Percentiles rank a stretch among this genome's conserved stretches.
These are phyloP conservation scores for Fusarium goolgardi DNA, from an alignment of 2,329 filamentous ascomycete genomes.

Conservation along the genomic window DNA sequence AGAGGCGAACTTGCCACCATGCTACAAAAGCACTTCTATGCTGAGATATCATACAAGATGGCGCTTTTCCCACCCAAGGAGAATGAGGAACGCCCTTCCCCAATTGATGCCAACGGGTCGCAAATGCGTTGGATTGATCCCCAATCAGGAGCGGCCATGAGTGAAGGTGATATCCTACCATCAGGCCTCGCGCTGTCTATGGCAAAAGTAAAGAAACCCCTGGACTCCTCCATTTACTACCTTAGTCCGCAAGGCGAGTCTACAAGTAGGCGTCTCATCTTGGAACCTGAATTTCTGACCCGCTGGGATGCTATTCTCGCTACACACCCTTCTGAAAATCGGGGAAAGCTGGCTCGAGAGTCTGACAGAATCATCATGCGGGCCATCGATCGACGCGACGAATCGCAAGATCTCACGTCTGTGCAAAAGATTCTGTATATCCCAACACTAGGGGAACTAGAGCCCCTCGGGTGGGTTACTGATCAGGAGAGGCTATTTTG, in stretches of 20 bases:
- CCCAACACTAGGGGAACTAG: neutral
- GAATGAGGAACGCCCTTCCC: fast-evolving
- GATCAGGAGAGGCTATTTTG: neutral
- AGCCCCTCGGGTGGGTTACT: fast-evolving
- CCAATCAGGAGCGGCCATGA: fast-evolving
- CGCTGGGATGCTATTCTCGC: neutral
- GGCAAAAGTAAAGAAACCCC: fast-evolving
- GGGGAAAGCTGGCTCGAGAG: neutral
- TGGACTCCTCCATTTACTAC: fast-evolving
- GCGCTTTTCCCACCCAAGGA: neutral
- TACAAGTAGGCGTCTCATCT: fast-evolving
- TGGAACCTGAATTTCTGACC: neutral
- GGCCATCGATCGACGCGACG: fast-evolving
- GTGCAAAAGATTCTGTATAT: fast-evolving
- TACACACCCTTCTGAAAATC: fast-evolving
- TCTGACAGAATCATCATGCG: fast-evolving
- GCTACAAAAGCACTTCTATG: neutral
- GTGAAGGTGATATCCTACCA: fast-evolving
- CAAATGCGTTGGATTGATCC: neutral
- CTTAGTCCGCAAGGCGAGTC: neutral
- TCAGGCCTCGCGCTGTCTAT: neutral
- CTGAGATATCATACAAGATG: neutral
- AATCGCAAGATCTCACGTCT: fast-evolving
- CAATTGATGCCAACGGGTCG: fast-evolving
- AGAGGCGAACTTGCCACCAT: fast-evolving